These are phyloP conservation scores for Solanum chacoense DNA, from an alignment of 305 asterid species.

Conservation along the genomic window DNA sequence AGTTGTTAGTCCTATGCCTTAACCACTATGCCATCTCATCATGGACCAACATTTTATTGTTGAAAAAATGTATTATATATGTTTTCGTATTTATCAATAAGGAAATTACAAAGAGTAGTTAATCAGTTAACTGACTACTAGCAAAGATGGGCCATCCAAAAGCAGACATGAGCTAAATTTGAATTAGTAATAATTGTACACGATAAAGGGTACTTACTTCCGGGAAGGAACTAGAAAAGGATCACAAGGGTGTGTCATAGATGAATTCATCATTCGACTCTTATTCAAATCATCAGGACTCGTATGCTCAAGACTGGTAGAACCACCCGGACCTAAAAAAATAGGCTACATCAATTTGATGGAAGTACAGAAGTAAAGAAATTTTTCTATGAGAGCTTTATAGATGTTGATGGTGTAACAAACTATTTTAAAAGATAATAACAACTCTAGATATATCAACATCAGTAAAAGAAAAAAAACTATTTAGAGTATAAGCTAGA, in stretches of 20 bases:
- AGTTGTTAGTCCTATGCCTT: background rate
- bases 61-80: background rate
- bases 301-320: background rate
- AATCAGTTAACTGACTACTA: background rate
- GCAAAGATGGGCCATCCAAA: background rate
- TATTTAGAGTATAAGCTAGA: background rate
- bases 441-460: background rate
- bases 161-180: background rate
- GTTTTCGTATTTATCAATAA: background rate
- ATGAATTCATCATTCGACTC: background rate
- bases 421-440: too few relatives aligned
- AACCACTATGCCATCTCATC: background rate
- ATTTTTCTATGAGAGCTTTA: too few relatives aligned
- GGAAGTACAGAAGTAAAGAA: too few relatives aligned
- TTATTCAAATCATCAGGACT: background rate
- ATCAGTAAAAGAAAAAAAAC: background rate
- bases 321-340: background rate
- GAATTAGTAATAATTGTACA: background rate
- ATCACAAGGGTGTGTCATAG: background rate
- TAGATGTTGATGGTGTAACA: background rate
- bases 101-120: background rate
- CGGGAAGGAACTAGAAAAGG: background rate
- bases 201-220: background rate
- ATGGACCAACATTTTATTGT: background rate
- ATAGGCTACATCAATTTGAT: background rate